These are phyloP conservation scores for Sambucus nigra DNA, from an alignment of 129 eudicot species.

Conservation along the genomic window DNA sequence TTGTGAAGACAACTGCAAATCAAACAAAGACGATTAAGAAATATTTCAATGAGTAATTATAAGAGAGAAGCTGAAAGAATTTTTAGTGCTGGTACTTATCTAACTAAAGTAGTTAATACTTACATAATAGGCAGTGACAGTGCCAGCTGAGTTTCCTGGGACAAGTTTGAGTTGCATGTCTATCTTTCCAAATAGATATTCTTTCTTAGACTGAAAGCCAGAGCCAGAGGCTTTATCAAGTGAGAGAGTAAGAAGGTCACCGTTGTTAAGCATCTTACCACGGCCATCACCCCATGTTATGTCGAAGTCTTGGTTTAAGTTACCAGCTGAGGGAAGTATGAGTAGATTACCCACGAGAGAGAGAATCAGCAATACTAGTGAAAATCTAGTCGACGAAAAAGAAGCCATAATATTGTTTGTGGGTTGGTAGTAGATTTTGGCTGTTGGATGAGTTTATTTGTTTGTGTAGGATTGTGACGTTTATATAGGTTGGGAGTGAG, in stretches of 20 bases:
- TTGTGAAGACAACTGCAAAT: conserved; percentile 47
- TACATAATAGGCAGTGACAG: conserved; percentile 47
- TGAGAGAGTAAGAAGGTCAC: conserved; percentile 36
- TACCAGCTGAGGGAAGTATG: conserved; percentile 9
- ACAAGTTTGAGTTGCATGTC: conserved; percentile 59
- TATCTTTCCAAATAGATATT: conserved; percentile 41
- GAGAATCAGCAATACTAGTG: no score
- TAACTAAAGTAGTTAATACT: neutral
- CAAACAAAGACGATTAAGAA: neutral
- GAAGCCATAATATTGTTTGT: no score
- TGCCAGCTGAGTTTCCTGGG: conserved; percentile 54
- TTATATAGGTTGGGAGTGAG: no score
- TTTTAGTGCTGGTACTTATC: neutral
- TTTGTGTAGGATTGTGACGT: no score
- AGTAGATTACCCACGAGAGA: no score
- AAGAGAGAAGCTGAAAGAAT: no score
- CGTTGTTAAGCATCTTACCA: conserved; percentile 34
- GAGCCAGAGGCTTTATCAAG: conserved; percentile 54
- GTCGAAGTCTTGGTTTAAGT: conserved; percentile 34
- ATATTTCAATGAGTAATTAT: neutral
- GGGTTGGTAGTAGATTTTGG: no score
- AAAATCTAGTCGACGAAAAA: no score
- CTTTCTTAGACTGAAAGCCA: conserved; percentile 44
- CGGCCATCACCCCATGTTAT: conserved; percentile 59
- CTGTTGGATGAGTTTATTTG: no score